Evolutionary conservation across 441 rosid genomes (phyloP).

Genomic region (Erysimum pusillum): DNA sequence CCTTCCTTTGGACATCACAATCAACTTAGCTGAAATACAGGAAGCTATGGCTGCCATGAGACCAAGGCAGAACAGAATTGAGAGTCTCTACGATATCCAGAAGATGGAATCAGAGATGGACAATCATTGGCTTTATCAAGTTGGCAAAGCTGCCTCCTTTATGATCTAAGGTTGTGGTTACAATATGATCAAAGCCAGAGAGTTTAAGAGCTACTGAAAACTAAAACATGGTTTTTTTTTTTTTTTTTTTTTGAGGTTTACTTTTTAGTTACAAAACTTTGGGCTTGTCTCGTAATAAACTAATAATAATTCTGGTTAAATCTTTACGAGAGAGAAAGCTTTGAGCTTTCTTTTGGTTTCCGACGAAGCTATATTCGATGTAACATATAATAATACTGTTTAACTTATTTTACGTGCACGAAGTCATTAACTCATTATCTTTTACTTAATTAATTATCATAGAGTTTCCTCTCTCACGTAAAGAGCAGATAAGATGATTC

Average conservation of each 20-base stretch:
- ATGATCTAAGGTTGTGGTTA: constrained; percentile 35
- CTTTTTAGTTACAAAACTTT: background rate
- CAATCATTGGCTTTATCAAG: constrained; percentile 30
- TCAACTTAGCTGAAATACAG: constrained; percentile 23
- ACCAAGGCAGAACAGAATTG: constrained; percentile 15
- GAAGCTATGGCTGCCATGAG: constrained; percentile 34
- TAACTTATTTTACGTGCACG: no score
- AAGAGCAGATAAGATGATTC: no score
- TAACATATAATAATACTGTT: no score
- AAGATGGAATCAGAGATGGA: constrained; percentile 39
- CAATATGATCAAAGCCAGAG: constrained; percentile 13
- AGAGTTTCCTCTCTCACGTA: no score
- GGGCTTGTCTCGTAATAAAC: background rate
- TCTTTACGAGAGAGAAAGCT: no score
- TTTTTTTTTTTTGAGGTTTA: background rate
- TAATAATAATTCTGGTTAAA: no score
- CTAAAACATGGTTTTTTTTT: background rate
- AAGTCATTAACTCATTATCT: no score
- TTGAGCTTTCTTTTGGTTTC: no score
- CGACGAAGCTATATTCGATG: no score
- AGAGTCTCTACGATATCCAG: constrained; percentile 38
- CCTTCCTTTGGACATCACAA: constrained; percentile 34
- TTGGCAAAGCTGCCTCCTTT: constrained; percentile 17
- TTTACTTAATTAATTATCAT: no score
- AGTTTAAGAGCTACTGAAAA: background rate